Evolutionary conservation across 495 filamentous ascomycete genomes (phyloP), one percentile per base, ranked within the genome.

Genomic region (Usnea hakonensis): DNA sequence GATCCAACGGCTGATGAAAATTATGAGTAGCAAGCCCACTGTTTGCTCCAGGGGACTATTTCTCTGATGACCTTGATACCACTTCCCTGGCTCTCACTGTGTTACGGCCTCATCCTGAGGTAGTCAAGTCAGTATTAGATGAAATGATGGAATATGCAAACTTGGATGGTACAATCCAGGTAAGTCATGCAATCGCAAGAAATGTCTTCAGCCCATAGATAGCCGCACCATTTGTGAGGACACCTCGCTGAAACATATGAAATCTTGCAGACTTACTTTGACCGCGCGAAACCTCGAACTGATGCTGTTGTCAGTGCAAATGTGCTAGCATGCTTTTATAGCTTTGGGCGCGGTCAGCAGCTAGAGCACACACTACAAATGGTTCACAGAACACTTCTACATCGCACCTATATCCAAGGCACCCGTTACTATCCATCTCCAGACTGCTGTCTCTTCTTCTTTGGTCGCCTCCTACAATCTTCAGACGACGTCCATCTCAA

Each of bases 21-120:
- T 19, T 4, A 1, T 44, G 56, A 33, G 7, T 41, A 58, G 56
- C 19, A 23, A 58, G 44, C 23, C 35, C 37, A n/a, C 16, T 21
- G 41, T 17, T 38, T 26, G 10, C 33, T 41, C 23, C 26, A 21
- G 56, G 30, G 7, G 26, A 10, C 11, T 44, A 44, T 41, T 44
- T 58, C 19, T 38, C 56, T 9, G 30, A 58, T 21, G 56, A 58
- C 56, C 56, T 58, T 36, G 56, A 58, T 44, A 58, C 26, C 8
- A 58, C 56, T 19, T 43, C 38, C 4, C 16, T 58, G 6, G 56
- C 56, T 32, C 56, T 58, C 19, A 58, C 38, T 3, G 38, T 41
- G 11, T 26, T 58, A 30, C 38, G 56, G 41, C 56, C 56, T n/a
- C 23, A 58, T 30, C 36, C 37, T 21, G 56, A 58, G 14, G 4